phyloP scores from a whole-genome alignment of 805 yeast genomes.

The Starmerella apicola region DNA sequence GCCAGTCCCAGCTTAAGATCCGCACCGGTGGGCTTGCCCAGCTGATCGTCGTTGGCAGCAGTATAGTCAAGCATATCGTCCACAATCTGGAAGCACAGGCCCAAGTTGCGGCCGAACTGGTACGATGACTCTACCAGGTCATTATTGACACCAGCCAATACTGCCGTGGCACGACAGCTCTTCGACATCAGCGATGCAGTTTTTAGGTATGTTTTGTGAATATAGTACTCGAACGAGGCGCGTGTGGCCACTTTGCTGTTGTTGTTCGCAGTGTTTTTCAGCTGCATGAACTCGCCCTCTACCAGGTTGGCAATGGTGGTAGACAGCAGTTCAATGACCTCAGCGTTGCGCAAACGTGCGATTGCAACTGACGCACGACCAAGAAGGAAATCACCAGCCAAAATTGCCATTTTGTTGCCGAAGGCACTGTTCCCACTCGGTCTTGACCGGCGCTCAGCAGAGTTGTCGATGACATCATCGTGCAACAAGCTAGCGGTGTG shows the following conservation, averaged over 20 bases:
- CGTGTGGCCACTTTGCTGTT: constrained; percentile 35
- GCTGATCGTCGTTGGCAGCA: constrained; percentile 54
- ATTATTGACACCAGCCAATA: constrained; percentile 71
- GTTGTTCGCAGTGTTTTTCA: constrained; percentile 73
- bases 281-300: constrained; percentile 98
- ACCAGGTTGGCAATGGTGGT: constrained; percentile 94
- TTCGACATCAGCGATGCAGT: constrained; percentile 92
- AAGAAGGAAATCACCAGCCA: constrained; percentile 90
- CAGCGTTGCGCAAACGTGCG: constrained; percentile 88
- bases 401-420: constrained; percentile 92
- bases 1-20: constrained; percentile 89
- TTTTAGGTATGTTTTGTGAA: constrained; percentile 89
- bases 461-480: constrained; percentile 88
- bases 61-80: constrained; percentile 95
- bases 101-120: constrained; percentile 83
- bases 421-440: constrained; percentile 89
- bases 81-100: constrained; percentile 89
- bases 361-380: constrained; percentile 96
- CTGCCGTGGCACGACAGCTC: constrained; percentile 85
- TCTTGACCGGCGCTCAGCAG: constrained; percentile 77
- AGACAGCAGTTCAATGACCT: constrained; percentile 88
- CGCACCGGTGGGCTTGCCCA: constrained; percentile 95
- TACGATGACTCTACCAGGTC: constrained; percentile 73
- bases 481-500: constrained; percentile 93
- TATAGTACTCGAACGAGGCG: constrained; percentile 82